Evolutionary conservation across 257 asterid species (phyloP), one percentile per base, ranked within the genome.

Genomic region (Gentiana macrophylla): DNA sequence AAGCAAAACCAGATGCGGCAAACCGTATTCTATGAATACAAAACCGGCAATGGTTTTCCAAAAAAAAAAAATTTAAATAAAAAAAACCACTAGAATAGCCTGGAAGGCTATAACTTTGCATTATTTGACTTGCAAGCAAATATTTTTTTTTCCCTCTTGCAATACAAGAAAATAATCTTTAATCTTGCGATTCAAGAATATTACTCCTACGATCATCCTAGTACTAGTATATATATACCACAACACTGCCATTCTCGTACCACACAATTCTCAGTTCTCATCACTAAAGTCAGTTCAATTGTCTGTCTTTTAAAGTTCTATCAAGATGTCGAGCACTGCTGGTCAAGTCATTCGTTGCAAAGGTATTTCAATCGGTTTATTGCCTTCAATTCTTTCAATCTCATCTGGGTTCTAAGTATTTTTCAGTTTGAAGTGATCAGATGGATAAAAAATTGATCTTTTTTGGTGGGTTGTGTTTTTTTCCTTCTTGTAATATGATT

Each of bases 261-360:
- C n/a, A n/a, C n/a, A n/a, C n/a, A n/a, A n/a, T n/a, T n/a, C n/a
- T n/a, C 9, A 12, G n/a, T 11, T 24, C n/a, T 53, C 10, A 5
- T 53, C 45, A 35, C 5, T 11, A 38, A 11, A 12, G 2, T 5
- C 12, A 8, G 56, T 52, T 8, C 3, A 3, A 7, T 11, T 3
- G 2, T 1, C 3, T 35, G 5, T n/a, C n/a, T n/a, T n/a, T n/a
- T n/a, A n/a, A n/a, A n/a, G n/a, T n/a, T n/a, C n/a, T n/a, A n/a
- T n/a, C 87, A 67, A 64, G 38, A 80, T 83, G 93, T 73, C 82
- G 41, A 68, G 49, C 61, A 78, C 85, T 61, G 71, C 64, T 0
- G 89, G 86, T 32, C 71, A 78, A 65, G 85, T 76, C 60, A 86
- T 86, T 47, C 80, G 76, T 15, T 84, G 94, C 74, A 81, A 71